Evolutionary conservation across 768 basidiomycete species (phyloP).

Genomic region (Leucocoprinus leucothites): DNA sequence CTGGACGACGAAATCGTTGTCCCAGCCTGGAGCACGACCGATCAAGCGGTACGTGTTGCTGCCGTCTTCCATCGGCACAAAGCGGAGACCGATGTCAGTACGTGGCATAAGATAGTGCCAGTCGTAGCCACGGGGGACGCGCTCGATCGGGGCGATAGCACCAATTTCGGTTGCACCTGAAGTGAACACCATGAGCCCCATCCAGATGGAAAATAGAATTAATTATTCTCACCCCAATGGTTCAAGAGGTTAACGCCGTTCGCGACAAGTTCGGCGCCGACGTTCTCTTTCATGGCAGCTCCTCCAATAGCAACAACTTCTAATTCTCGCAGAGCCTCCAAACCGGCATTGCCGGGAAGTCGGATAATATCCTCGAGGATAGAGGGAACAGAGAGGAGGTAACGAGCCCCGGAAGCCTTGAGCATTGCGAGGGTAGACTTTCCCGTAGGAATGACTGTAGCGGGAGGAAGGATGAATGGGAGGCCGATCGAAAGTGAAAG

Average conservation of each 20-base stretch:
- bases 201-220: not conserved
- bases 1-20: slow-evolving; percentile 29
- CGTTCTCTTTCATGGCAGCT: slow-evolving; percentile 35
- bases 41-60: slow-evolving; percentile 24
- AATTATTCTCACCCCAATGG: slow-evolving; percentile 32
- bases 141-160: slow-evolving; percentile 32
- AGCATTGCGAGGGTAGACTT: slow-evolving; percentile 21
- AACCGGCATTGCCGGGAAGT: slow-evolving; percentile 21
- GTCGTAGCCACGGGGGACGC: slow-evolving; percentile 28
- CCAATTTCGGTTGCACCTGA: slow-evolving; percentile 35
- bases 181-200: not conserved
- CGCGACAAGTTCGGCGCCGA: slow-evolving; percentile 25
- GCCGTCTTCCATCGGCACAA: slow-evolving; percentile 24
- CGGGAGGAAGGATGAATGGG: slow-evolving; percentile 33
- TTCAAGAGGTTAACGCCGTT: slow-evolving; percentile 34
- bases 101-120: slow-evolving; percentile 36
- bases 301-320: slow-evolving; percentile 36
- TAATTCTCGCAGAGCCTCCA: slow-evolving; percentile 26
- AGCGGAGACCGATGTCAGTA: slow-evolving; percentile 26
- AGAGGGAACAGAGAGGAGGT: slow-evolving; percentile 35
- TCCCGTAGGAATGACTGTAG: slow-evolving; percentile 32
- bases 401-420: slow-evolving; percentile 26
- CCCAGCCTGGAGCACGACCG: slow-evolving; percentile 31
- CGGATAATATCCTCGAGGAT: slow-evolving; percentile 34
- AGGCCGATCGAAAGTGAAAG: slow-evolving; percentile 35